These are phyloP conservation scores for Irpex sp. DNA, from an alignment of 1,284 basidiomycete species.

Conservation along the genomic window DNA sequence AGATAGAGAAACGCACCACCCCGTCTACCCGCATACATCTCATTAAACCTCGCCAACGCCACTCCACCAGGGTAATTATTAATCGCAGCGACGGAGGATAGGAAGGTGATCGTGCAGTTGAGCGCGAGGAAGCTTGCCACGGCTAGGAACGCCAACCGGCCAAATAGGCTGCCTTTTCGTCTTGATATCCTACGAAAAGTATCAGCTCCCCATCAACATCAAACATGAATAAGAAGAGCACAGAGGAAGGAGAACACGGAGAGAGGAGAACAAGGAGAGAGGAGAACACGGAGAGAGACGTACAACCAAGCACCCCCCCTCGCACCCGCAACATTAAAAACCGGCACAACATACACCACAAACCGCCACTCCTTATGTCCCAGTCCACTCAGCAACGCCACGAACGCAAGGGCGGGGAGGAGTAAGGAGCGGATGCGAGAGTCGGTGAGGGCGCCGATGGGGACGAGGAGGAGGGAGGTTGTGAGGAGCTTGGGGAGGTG, in stretches of 20 bases:
- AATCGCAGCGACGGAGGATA: conserved; percentile 59
- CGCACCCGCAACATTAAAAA: conserved; percentile 80
- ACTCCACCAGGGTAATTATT: conserved; percentile 90
- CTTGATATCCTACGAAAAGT: conserved; percentile 37
- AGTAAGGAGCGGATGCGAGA: conserved; percentile 47
- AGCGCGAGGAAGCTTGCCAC: conserved; percentile 43
- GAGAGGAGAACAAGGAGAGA: conserved; percentile 3
- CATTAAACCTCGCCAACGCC: conserved; percentile 67
- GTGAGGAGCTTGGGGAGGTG: conserved; percentile 81
- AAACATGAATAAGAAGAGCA: no score
- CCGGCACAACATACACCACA: conserved; percentile 82
- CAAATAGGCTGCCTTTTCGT: conserved; percentile 41
- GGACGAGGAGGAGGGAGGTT: conserved; percentile 59
- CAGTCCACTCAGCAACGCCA: conserved; percentile 70
- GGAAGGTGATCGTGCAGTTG: conserved; percentile 50
- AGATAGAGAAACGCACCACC: conserved; percentile 26
- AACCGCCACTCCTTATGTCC: conserved; percentile 98
- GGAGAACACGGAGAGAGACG: conserved; percentile 23
- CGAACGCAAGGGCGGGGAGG: conserved; percentile 51
- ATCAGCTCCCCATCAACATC: no score
- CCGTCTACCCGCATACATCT: conserved; percentile 32
- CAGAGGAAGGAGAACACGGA: no score
- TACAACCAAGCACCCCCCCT: conserved; percentile 61
- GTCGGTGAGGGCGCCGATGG: conserved; percentile 49
- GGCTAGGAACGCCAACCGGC: conserved; percentile 39